These are phyloP conservation scores for Pseudopyricularia cyperi DNA, from an alignment of 2,329 filamentous ascomycete species.

Conservation along the genomic window DNA sequence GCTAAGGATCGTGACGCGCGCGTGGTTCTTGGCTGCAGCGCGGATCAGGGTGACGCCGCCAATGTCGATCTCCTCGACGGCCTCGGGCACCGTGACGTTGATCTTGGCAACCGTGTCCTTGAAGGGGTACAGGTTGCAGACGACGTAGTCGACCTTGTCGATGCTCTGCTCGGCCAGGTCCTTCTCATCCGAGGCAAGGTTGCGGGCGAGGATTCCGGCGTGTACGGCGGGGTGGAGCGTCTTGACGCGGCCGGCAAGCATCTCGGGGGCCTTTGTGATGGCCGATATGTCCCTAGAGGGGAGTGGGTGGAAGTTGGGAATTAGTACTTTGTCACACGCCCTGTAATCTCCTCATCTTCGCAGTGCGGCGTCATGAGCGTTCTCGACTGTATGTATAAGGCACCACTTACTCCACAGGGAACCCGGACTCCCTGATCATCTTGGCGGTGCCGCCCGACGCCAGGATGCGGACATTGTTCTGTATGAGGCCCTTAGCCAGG, in stretches of 20 bases:
- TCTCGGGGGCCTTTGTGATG: constrained; percentile 94
- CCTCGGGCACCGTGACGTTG: constrained; percentile 92
- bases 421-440: constrained; percentile 92
- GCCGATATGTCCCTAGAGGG: constrained; percentile 74
- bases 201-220: constrained; percentile 80
- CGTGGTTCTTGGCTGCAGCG: constrained; percentile 95
- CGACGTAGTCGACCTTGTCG: constrained; percentile 85
- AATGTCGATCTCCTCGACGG: constrained; percentile 98
- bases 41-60: constrained; percentile 93
- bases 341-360: too few relatives aligned
- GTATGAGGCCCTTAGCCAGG: constrained; percentile 76
- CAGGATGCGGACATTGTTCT: constrained; percentile 83
- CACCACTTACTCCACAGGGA: constrained; percentile 71
- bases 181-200: constrained; percentile 92
- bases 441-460: constrained; percentile 91
- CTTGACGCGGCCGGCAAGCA: constrained; percentile 70
- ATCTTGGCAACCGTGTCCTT: constrained; percentile 96
- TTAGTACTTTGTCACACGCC: not conserved
- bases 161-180: constrained; percentile 93
- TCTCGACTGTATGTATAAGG: constrained; percentile 6
- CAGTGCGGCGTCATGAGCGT: too few relatives aligned
- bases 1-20: constrained; percentile 87
- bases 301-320: not conserved
- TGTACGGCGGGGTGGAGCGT: constrained; percentile 92
- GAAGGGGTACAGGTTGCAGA: constrained; percentile 99